Evolutionary conservation across 768 basidiomycete species (phyloP).

Genomic region (Postia placenta): DNA sequence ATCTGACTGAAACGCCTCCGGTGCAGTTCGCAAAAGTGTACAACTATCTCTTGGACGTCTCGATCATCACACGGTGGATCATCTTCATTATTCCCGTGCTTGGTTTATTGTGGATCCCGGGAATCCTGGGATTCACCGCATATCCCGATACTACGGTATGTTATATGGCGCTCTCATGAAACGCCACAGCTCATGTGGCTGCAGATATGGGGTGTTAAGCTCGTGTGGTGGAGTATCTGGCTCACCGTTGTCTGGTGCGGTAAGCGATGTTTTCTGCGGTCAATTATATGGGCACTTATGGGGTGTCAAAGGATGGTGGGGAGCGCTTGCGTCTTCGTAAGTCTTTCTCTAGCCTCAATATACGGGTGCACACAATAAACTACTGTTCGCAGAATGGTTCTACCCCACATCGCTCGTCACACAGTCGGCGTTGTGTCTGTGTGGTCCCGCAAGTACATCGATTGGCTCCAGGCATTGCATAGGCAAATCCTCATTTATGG

Average conservation of each 20-base stretch:
- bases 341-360: too few species aligned
- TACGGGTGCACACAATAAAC: too few species aligned
- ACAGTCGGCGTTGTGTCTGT: slow-evolving; percentile 75
- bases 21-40: slow-evolving; percentile 56
- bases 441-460: slow-evolving; percentile 66
- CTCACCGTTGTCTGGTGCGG: slow-evolving; percentile 74
- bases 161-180: too few species aligned
- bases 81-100: slow-evolving; percentile 74
- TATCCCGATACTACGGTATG: slow-evolving; percentile 43
- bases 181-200: slow-evolving; percentile 10
- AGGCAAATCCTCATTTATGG: slow-evolving; percentile 30
- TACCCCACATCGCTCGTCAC: slow-evolving; percentile 46
- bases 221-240: slow-evolving; percentile 86
- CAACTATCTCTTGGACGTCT: slow-evolving; percentile 67
- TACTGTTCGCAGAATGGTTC: slow-evolving; percentile 23
- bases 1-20: background rate
- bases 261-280: slow-evolving; percentile 21
- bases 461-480: slow-evolving; percentile 65
- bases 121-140: slow-evolving; percentile 57
- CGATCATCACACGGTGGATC: slow-evolving; percentile 76
- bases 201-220: slow-evolving; percentile 54
- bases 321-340: slow-evolving; percentile 57
- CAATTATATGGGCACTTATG: background rate
- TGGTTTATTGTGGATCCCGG: slow-evolving; percentile 64
- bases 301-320: slow-evolving; percentile 82